phyloP scores from a whole-genome alignment of 495 filamentous ascomycete species.

The Entonaema liquescens region DNA sequence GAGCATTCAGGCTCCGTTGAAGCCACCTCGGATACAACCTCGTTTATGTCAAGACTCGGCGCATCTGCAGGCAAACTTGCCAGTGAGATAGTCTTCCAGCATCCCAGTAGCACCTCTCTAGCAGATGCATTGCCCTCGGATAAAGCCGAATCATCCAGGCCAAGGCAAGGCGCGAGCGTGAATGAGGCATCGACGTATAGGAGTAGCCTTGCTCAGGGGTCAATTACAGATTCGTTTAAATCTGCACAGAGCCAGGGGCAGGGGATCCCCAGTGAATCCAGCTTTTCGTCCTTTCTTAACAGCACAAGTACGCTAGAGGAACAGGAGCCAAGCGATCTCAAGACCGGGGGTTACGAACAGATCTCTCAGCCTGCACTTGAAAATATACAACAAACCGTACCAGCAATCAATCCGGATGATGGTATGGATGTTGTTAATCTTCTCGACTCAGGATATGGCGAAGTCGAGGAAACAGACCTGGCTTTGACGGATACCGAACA shows the following conservation, averaged over 20 bases:
- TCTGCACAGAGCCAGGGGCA: slow-evolving; percentile 44
- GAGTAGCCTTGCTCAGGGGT: neutral
- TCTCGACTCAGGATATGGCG: slow-evolving; percentile 40
- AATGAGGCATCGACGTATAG: slow-evolving; percentile 15
- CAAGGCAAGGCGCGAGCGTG: neutral
- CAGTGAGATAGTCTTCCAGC: slow-evolving; percentile 11
- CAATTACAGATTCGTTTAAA: slow-evolving; percentile 28
- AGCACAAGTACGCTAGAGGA: slow-evolving; percentile 41
- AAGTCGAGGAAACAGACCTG: slow-evolving; percentile 37
- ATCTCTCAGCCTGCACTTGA: neutral
- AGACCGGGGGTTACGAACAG: slow-evolving; percentile 11
- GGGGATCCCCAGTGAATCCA: slow-evolving; percentile 47
- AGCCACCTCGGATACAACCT: neutral
- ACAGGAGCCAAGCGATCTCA: slow-evolving; percentile 33
- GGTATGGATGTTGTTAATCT: slow-evolving; percentile 57
- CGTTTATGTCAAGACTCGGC: slow-evolving; percentile 31
- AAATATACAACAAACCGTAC: slow-evolving; percentile 9
- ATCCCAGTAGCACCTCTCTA: slow-evolving; percentile 1
- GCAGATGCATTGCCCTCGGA: slow-evolving; percentile 16
- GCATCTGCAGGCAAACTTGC: slow-evolving; percentile 34
- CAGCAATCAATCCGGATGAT: slow-evolving; percentile 39
- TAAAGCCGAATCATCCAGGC: slow-evolving; percentile 39
- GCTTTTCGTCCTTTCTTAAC: slow-evolving; percentile 58
- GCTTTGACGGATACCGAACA: slow-evolving; percentile 37
- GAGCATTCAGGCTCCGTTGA: neutral